phyloP scores from a whole-genome alignment of 352 stramenopile genomes.

The Globisporangium spinosum region DNA sequence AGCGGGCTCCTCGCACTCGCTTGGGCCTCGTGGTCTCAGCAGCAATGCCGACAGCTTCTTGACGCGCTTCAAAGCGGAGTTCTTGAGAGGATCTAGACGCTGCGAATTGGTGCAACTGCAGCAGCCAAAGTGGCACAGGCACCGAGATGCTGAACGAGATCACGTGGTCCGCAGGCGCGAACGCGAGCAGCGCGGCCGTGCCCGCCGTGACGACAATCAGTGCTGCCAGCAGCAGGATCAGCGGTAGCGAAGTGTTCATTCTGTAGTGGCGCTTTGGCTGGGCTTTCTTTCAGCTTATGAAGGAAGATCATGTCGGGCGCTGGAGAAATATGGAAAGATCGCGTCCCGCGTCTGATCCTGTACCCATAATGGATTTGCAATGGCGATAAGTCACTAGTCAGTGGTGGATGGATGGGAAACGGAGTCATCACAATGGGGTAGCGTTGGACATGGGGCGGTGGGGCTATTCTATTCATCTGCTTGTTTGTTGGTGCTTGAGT shows the following conservation, averaged over 20 bases:
- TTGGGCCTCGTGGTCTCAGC: background rate
- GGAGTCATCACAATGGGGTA: background rate
- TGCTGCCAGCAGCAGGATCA: background rate
- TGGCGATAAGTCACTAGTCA: background rate
- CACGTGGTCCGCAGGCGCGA: background rate
- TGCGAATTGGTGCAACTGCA: conserved; percentile 4
- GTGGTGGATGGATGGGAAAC: background rate
- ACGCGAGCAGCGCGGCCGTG: background rate
- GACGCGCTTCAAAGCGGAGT: background rate
- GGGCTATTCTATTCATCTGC: conserved; percentile 8
- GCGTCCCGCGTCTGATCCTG: background rate
- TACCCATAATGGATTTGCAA: background rate
- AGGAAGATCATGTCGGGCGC: background rate
- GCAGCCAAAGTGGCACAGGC: background rate
- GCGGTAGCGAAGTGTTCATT: background rate
- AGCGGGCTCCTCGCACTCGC: background rate
- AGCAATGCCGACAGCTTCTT: background rate
- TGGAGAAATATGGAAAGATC: conserved; percentile 13
- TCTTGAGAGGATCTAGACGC: background rate
- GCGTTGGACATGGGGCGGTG: background rate
- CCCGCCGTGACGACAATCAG: background rate
- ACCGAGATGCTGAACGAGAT: background rate
- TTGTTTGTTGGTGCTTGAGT: background rate
- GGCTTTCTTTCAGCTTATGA: background rate
- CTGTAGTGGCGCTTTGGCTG: background rate